Evolutionary conservation across 345 rosid species (phyloP).

Genomic region (Citrus trifoliata): DNA sequence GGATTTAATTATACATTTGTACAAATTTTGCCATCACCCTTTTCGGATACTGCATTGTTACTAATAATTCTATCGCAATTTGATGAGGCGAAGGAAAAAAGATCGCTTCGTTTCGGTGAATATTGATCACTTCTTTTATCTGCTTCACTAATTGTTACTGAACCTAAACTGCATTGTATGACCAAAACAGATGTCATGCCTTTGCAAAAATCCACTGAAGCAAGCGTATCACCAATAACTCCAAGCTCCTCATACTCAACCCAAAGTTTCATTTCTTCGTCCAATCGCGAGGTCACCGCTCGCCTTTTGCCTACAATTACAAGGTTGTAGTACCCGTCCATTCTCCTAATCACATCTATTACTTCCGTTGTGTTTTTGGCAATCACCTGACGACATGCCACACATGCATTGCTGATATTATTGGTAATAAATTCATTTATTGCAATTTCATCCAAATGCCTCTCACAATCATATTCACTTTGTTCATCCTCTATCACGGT

Average conservation of each 20-base stretch:
- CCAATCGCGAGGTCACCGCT: neutral
- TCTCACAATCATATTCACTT: neutral
- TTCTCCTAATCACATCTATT: slow-evolving; percentile 6
- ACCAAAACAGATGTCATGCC: slow-evolving; percentile 27
- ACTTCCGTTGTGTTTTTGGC: slow-evolving; percentile 2
- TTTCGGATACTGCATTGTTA: too few species aligned
- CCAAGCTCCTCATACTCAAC: slow-evolving; percentile 34
- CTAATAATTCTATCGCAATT: too few species aligned
- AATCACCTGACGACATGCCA: neutral
- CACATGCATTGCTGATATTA: neutral
- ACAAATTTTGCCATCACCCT: too few species aligned
- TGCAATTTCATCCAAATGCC: slow-evolving; percentile 13
- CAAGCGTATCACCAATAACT: slow-evolving; percentile 30
- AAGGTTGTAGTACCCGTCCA: slow-evolving; percentile 19
- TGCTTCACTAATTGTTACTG: too few species aligned
- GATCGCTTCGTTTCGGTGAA: too few species aligned
- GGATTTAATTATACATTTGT: too few species aligned
- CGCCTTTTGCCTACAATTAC: slow-evolving; percentile 25
- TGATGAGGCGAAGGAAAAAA: too few species aligned
- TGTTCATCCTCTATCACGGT: neutral
- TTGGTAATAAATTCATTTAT: slow-evolving; percentile 13
- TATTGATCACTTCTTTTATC: too few species aligned
- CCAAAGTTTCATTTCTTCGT: slow-evolving; percentile 25
- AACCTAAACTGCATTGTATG: neutral
- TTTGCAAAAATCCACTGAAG: slow-evolving; percentile 20